Evolutionary conservation across 2,329 filamentous ascomycete genomes (phyloP), one percentile per base, ranked within the genome.

Genomic region (Grosmannia clavigera): DNA sequence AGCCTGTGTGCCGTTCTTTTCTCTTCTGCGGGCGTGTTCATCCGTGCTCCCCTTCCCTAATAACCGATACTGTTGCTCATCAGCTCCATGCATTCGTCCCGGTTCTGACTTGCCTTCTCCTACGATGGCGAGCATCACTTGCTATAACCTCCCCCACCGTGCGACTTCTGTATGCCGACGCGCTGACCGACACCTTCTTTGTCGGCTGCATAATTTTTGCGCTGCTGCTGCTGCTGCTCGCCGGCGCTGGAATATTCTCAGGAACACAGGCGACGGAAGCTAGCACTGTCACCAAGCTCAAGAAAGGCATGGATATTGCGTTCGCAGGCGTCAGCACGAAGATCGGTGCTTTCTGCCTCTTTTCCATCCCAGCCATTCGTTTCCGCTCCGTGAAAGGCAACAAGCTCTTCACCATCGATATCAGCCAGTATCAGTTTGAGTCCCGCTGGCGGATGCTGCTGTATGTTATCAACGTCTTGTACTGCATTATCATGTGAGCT

Each of bases 281-380:
- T 0, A 65, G 74, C 53, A 70, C 70, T 6, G 35, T 57, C 0
- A 59, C 68, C 2, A 71, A 70, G 63, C 60, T 74, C 14, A 62
- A 72, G 25, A 63, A 57, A 19, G 75, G 74, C 14, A 74, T 72
- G 60, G 61, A 67, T 9, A 69, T 76, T 40, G 74, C 74, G 2
- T 65, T 74, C 22, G 65, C 66, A 4, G 74, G 74, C n/a, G 72
- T 76, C 7, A 68, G 68, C n/a, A 61, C 76, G 1, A 76, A 79
- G 61, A 68, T 80, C 14, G 65, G 64, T 0, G 76, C 73, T 1
- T 79, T 79, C 61, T 75, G 76, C 0, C 67, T 79, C 3, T 79
- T 79, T 60, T 71, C 70, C 5, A 60, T 79, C 31, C 67, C 77
- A 6, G 75, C 76, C 0, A 67, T 72, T 3, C 72, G 76, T 7